phyloP scores from a whole-genome alignment of 306 rosid species.

The Lathyrus tuberosus region DNA sequence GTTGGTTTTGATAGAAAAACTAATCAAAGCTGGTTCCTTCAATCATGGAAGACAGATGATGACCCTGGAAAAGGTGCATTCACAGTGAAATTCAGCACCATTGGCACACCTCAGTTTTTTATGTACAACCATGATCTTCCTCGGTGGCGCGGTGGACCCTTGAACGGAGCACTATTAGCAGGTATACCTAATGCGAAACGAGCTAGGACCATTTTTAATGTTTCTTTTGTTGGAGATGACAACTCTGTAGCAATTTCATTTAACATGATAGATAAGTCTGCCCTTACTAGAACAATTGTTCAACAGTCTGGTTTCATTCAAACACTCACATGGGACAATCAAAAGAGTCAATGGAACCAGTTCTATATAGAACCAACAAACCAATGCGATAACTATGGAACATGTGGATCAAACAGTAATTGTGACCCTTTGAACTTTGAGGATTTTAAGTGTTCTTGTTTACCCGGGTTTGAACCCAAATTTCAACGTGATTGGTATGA shows the following conservation, averaged over 20 bases:
- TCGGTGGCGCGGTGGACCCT: constrained; percentile 40
- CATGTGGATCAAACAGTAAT: constrained; percentile 52
- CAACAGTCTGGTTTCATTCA: constrained; percentile 43
- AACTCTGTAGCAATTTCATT: constrained; percentile 20
- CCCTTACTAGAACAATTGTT: constrained; percentile 15
- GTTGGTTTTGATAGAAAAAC: constrained; percentile 39
- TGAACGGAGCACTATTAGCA: background rate
- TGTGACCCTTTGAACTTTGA: constrained; percentile 51
- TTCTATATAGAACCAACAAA: constrained; percentile 50
- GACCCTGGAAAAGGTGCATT: constrained; percentile 58
- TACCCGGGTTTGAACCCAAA: constrained; percentile 67
- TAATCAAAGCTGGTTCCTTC: constrained; percentile 36
- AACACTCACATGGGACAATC: constrained; percentile 47
- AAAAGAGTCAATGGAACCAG: constrained; percentile 43
- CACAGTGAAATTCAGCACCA: constrained; percentile 28
- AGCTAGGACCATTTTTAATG: constrained; percentile 4
- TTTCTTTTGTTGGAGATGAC: constrained; percentile 7
- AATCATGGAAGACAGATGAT: constrained; percentile 44
- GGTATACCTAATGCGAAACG: constrained; percentile 42
- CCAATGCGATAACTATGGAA: constrained; percentile 58
- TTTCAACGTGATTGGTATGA: constrained; percentile 47
- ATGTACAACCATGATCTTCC: constrained; percentile 33
- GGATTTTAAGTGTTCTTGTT: constrained; percentile 52
- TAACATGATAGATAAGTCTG: constrained; percentile 27
- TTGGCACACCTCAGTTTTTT: constrained; percentile 51